Conservation (phyloP, 31 red algal species). For the Porphyra umbilicalis region DNA sequence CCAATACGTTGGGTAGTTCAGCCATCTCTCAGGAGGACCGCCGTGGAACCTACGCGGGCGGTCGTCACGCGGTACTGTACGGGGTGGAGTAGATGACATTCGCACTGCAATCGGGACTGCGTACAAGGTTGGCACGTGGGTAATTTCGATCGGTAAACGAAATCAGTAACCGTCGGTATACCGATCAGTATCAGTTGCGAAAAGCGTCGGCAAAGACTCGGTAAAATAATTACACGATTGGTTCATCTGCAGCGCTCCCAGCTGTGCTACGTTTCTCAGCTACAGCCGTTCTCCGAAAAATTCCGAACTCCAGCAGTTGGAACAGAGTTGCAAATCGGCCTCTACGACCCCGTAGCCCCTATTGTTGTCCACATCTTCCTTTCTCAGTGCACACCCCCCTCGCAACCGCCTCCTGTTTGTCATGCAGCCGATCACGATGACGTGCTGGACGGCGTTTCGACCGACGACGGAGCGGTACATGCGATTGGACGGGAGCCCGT, state of each 20-base stretch:
- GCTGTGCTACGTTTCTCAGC: not conserved
- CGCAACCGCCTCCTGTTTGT: not conserved
- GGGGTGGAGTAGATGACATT: no score
- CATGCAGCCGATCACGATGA: not conserved
- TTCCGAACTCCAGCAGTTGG: no score
- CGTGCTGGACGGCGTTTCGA: not conserved
- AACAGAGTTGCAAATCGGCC: no score
- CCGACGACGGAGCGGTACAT: not conserved
- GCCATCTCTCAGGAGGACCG: no score
- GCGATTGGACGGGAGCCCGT: not conserved
- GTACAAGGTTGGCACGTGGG: not conserved
- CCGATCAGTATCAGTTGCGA: not conserved
- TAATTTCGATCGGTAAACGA: not conserved
- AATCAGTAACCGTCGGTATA: not conserved
- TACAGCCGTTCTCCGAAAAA: no score
- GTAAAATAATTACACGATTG: not conserved
- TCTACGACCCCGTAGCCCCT: not conserved
- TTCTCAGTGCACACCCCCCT: not conserved
- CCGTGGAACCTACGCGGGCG: no score
- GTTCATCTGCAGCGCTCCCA: no score
- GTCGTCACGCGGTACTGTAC: no score
- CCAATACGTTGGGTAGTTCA: no score
- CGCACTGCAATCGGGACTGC: no score
- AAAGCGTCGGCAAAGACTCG: not conserved
- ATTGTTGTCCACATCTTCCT: not conserved